Evolutionary conservation across 2,329 filamentous ascomycete genomes (phyloP), one percentile per base, ranked within the genome.

Genomic region (Leptodontidium sp.): DNA sequence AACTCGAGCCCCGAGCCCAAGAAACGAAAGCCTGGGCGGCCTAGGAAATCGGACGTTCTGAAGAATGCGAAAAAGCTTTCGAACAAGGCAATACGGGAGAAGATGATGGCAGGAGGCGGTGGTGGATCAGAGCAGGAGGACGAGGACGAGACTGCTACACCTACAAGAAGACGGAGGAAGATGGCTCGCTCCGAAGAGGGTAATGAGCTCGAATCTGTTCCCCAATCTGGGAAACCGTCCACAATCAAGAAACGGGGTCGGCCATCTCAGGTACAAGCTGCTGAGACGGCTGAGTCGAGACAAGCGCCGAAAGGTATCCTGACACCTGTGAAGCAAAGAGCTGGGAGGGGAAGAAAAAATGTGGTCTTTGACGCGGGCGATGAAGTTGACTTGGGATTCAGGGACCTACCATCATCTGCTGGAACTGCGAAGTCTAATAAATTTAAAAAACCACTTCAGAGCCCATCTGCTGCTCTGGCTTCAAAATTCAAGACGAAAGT

Each of bases 251-350:
- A 71, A 65, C 52, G 70, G 38, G 73, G 69, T 40, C 65, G 71
- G 24, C 71, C 72, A 17, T 67, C 63, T 38, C 59, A 65, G 32
- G 61, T 50, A 24, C 26, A 40, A 40, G 55, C 43, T 9, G 64
- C 47, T 26, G 50, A 53, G 11, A 1, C 57, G 17, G 55, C 62
- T 6, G 50, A 67, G 1, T 4, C 32, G 1, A 62, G 58, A 26
- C 32, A 52, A 17, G 32, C 47, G 24, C 81, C 85, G 11, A 88
- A 85, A 75, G 82, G 87, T 8, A 90, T 90, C 66, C 75, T 89
- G 52, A 85, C 86, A 2, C 87, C 88, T 3, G 81, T 80, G 21
- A 87, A 84, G 76, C 79, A 75, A 53, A 70, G 68, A 9, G 35
- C 24, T 58, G 77, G 76, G 49, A 78, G 81, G 74, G 71, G 80